Evolutionary conservation across 805 yeast species (phyloP), one percentile per base, ranked within the genome.

Genomic region (Ogataea saltuana): DNA sequence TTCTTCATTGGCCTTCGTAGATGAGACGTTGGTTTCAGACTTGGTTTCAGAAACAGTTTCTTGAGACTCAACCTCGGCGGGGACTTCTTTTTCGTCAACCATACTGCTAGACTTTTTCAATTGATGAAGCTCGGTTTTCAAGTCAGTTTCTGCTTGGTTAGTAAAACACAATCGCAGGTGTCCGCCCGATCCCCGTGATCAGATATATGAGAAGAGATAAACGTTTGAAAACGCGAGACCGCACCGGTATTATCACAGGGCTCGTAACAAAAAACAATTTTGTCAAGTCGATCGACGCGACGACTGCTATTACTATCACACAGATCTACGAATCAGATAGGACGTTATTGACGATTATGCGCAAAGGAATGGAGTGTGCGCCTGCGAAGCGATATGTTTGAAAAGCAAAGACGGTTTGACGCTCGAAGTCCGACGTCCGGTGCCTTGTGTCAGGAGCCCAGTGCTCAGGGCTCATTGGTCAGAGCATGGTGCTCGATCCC

Each of bases 91-190:
- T 4, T 39, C 42, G 42, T 48, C 49, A 31, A 49, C 46, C 30
- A 80, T 80, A 84, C 78, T 83, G 31, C 72, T 11, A 27, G 25
- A 32, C 32, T 33, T 31, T 34, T 22, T 34, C 32, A 32, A 34
- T 25, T 42, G 41, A 41, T 41, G 45, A 29, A 22, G 26, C 10
- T 22, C 11, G 7, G 26, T 8, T 22, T 7, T 11, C 26, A 22
- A 22, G n/a, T n/a, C n/a, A n/a, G n/a, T n/a, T n/a, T n/a, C n/a
- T n/a, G n/a, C n/a, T n/a, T n/a, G n/a, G n/a, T n/a, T n/a, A n/a
- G n/a, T n/a, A n/a, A n/a, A n/a, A n/a, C n/a, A n/a, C n/a, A n/a
- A n/a, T n/a, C n/a, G n/a, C n/a, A n/a, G n/a, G n/a, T n/a, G n/a
- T n/a, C n/a, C n/a, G n/a, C n/a, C n/a, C n/a, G n/a, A n/a, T n/a